Evolutionary conservation across 176 grass and related monocot genomes (phyloP), one percentile per base, ranked within the genome.

Genomic region (Ampelocalamus luodianensis): DNA sequence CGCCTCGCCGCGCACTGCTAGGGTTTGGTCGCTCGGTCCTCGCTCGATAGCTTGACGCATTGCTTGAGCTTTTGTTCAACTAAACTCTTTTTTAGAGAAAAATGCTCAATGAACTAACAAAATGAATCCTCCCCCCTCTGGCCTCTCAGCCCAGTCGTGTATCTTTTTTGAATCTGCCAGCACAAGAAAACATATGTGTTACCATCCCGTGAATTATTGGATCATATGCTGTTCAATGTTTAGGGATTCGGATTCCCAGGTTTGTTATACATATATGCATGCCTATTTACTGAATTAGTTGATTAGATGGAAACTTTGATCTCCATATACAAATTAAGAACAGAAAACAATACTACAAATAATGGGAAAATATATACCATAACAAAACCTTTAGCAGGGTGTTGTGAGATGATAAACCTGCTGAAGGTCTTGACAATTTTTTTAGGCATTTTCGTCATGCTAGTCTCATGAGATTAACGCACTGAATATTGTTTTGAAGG

Each of bases 341-440:
- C 15, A 39, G 10, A 58, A 75, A 37, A 79, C 23, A 17, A 5
- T 60, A 63, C 13, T 8, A 13, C 36, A 77, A 81, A 78, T n/a
- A 1, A 71, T 77, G 68, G 26, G 10, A 10, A 81, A 46, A 64
- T 20, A 63, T 51, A 29, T 11, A 60, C 48, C 17, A 40, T 54
- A 42, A 32, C 22, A 56, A 68, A 22, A 72, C 26, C 3, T 74
- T 3, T 11, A 23, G 34, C 34, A 71, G 40, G 23, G 15, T 29
- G 24, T 46, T 27, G 9, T 26, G 37, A 68, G 32, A 85, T 76
- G 71, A 13, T 49, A 65, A 48, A 22, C 38, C 76, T 78, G 73
- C 40, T 20, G 14, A 55, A 78, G 27, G 38, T 38, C 29, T 1
- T 29, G 29, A 29, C 29, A 29, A 4, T 14, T 84, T 64, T 56